Evolutionary conservation across 1,139 yeast genomes (phyloP), one percentile per base, ranked within the genome.

Genomic region (Scheffersomyces lignicola): DNA sequence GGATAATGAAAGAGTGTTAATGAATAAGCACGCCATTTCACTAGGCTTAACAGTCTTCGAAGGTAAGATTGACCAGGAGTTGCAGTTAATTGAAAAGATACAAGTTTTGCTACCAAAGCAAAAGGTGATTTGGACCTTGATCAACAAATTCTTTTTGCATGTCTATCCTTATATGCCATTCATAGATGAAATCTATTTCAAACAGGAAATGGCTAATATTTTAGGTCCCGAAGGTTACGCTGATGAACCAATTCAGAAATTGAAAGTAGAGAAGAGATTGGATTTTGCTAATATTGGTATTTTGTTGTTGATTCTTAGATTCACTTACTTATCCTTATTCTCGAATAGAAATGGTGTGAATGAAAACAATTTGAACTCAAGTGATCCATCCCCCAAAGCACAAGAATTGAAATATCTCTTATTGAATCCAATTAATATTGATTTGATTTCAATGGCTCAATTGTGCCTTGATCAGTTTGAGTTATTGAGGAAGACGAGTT

Each of bases 391-490:
- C 24, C 45, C 40, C 13, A 40, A 44, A 20, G 48, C 52, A 0
- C 58, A 51, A 18, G 69, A 62, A 14, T 67, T 72, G 39, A 54
- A 57, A 27, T 75, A 68, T 43, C 54, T 80, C 9, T 46, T 76
- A 29, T 45, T 57, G 2, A 62, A 73, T 40, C 82, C 83, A 2
- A 62, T 78, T 24, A 65, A 69, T 15, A 53, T 68, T 31, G 71
- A 71, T 22, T 58, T 62, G 15, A 61, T 75, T 14, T 62, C 60
- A 31, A 65, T 74, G 39, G 83, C 84, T 0, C 77, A 76, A 41
- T 55, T 66, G 38, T 78, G 84, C 45, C 54, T 79, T 30, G 68
- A 70, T 39, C 78, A 75, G 43, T 78, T 78, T 49, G 69, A 71
- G 30, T 39, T 76, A 11, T 48, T 69, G 28, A 57, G 75, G 34